Conservation (phyloP, 306 rosid genomes). For the Trichosanthes truncata region DNA sequence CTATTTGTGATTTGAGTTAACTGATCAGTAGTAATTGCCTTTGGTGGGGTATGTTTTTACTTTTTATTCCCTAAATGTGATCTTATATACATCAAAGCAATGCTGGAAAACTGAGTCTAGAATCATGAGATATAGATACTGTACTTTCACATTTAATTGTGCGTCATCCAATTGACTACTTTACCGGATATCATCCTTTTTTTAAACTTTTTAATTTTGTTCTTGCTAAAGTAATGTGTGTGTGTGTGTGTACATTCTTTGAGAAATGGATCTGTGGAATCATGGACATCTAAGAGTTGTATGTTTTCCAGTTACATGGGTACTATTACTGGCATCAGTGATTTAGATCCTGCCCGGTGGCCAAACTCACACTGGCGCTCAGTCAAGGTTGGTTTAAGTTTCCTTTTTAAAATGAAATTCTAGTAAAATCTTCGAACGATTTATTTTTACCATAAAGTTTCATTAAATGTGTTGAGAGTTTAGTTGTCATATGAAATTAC, state of each 20-base stretch:
- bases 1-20: neutral
- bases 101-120: neutral
- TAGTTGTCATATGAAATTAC: neutral
- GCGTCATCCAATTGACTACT: neutral
- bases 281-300: conserved; percentile 12
- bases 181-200: neutral
- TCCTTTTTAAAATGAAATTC: neutral
- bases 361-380: conserved; percentile 94
- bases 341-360: conserved; percentile 82
- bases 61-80: neutral
- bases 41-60: neutral
- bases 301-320: conserved; percentile 62
- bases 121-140: neutral
- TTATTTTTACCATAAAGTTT: neutral
- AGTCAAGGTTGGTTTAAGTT: conserved; percentile 60
- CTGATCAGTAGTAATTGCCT: neutral
- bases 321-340: conserved; percentile 86
- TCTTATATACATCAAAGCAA: neutral
- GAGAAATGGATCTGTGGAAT: neutral
- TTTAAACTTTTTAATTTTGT: neutral
- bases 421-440: neutral
- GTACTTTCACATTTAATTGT: neutral
- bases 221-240: neutral
- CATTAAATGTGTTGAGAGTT: neutral
- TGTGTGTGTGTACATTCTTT: neutral